Evolutionary conservation across 768 basidiomycete genomes (phyloP).

Genomic region (Thelephora aurantiotincta): DNA sequence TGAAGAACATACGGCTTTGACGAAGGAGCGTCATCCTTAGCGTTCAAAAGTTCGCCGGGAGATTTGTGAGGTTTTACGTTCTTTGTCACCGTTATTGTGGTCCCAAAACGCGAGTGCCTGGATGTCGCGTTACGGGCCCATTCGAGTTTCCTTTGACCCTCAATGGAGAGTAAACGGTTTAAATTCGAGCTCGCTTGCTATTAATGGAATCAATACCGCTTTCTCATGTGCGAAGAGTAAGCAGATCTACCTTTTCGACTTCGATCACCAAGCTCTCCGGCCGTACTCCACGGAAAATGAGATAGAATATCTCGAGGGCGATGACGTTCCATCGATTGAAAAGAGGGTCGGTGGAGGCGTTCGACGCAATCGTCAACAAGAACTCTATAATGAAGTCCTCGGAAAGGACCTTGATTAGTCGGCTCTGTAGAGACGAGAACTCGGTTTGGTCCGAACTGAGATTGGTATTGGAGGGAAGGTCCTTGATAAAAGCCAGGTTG

Average conservation of each 20-base stretch:
- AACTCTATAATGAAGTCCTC: conserved; percentile 65
- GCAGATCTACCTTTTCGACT: conserved; percentile 42
- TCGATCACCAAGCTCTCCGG: conserved; percentile 44
- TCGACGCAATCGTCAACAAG: conserved; percentile 75
- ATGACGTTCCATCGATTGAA: conserved; percentile 82
- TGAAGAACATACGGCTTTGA: conserved; percentile 65
- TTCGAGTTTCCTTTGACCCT: conserved; percentile 50
- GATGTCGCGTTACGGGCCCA: conserved; percentile 43
- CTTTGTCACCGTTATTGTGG: conserved; percentile 73
- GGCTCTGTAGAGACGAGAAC: conserved; percentile 63
- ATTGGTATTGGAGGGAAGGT: conserved; percentile 58
- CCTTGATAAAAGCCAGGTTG: conserved; percentile 90
- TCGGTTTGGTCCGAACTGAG: conserved; percentile 70
- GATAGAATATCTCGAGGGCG: conserved; percentile 85
- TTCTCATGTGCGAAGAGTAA: conserved; percentile 1
- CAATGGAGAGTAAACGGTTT: conserved; percentile 61
- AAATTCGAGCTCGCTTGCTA: conserved; percentile 61
- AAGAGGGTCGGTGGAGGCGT: conserved; percentile 58
- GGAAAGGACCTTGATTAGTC: conserved; percentile 54
- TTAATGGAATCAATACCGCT: conserved; percentile 4
- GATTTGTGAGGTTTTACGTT: conserved; percentile 26
- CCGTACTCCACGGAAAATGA: conserved; percentile 71
- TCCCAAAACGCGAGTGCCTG: conserved; percentile 93
- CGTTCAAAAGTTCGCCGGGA: conserved; percentile 10
- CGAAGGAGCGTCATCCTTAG: conserved; percentile 12